Evolutionary conservation across 148 eudicot genomes (phyloP).

Genomic region (Nyssa sinensis): DNA sequence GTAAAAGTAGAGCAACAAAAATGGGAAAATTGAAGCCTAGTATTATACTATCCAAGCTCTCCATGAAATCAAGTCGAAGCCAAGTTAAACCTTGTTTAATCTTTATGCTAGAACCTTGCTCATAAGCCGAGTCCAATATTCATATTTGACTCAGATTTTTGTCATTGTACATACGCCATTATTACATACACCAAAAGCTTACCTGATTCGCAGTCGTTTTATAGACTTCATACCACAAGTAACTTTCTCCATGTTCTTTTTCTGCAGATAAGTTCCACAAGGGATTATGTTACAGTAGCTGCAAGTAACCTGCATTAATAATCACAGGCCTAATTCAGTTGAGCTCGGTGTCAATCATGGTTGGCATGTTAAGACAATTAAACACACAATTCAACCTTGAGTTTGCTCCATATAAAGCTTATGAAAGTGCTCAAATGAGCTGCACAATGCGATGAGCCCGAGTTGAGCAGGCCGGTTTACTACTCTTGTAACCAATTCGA

Average conservation of each 20-base stretch:
- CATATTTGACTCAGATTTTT: background rate
- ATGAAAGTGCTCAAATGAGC: background rate
- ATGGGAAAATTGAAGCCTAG: background rate
- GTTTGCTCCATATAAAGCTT: background rate
- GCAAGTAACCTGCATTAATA: background rate
- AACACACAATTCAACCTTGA: too few relatives aligned
- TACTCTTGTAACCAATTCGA: too few relatives aligned
- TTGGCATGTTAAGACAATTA: too few relatives aligned
- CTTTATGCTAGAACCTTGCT: background rate
- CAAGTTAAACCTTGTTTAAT: background rate
- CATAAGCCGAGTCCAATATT: background rate
- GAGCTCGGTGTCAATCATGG: background rate
- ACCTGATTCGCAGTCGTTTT: background rate
- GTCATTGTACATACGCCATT: too few relatives aligned
- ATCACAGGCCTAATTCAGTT: background rate
- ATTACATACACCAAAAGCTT: background rate
- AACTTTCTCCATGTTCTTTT: background rate
- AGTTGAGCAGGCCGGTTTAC: background rate
- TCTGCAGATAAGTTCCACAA: background rate
- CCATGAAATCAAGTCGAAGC: background rate
- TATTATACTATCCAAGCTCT: background rate
- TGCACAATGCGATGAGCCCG: background rate
- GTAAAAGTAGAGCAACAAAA: too few relatives aligned
- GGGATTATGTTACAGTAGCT: too few relatives aligned
- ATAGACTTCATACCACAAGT: background rate